A percentile compares a stretch with the other conserved stretches of the same genome.
phyloP scores from a whole-genome alignment of 1,284 basidiomycete species.

The Phylloporus gajari region DNA sequence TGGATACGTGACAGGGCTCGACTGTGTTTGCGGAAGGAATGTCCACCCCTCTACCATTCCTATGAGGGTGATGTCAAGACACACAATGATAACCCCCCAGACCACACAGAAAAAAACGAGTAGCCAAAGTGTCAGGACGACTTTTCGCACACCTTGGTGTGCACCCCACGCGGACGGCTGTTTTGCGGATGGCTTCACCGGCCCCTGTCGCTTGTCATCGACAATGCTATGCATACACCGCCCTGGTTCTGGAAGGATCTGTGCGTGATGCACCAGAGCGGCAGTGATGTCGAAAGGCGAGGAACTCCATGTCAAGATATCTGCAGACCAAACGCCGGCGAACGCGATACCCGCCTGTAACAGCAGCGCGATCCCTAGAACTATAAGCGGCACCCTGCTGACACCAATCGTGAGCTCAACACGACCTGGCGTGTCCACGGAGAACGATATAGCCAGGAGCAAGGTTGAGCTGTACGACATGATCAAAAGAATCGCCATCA shows the following conservation, averaged over 20 bases:
- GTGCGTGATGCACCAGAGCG: constrained; percentile 41
- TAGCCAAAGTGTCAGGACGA: constrained; percentile 35
- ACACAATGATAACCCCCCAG: constrained; percentile 37
- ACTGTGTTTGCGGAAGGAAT: constrained; percentile 38
- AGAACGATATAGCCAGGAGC: constrained; percentile 34
- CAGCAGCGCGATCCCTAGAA: constrained; percentile 35
- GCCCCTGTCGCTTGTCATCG: constrained; percentile 15
- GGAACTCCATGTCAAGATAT: constrained; percentile 45
- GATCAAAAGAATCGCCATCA: constrained; percentile 43
- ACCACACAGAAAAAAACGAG: constrained; percentile 28
- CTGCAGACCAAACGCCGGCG: constrained; percentile 24
- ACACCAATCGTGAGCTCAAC: constrained; percentile 30
- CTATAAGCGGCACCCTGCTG: constrained; percentile 41
- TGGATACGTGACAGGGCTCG: constrained; percentile 35
- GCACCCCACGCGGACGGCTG: constrained; percentile 44
- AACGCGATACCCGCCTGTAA: constrained; percentile 40
- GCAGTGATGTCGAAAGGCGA: constrained; percentile 46
- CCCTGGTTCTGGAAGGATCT: constrained; percentile 26
- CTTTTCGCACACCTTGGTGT: constrained; percentile 30
- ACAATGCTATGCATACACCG: constrained; percentile 38
- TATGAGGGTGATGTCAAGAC: constrained; percentile 23
- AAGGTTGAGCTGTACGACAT: constrained; percentile 40
- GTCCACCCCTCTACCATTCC: constrained; percentile 29
- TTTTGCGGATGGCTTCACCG: constrained; percentile 25
- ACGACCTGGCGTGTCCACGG: constrained; percentile 28